Evolutionary conservation across 495 filamentous ascomycete species (phyloP).

Genomic region (Parathielavia hyrcaniae): DNA sequence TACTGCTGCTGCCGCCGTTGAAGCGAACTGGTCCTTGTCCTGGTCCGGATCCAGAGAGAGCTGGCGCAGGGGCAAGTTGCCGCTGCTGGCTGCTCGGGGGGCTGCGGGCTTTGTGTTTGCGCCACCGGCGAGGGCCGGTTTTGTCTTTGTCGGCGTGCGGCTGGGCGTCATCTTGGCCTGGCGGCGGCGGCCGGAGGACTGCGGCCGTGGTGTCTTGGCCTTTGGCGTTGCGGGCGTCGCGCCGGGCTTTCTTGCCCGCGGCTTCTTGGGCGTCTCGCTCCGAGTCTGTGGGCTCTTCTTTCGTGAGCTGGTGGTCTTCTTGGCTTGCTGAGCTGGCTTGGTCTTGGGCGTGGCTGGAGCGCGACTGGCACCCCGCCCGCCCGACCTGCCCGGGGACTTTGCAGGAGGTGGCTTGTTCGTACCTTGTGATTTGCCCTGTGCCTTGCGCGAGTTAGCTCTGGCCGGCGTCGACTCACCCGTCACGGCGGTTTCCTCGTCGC

Average conservation of each 20-base stretch:
- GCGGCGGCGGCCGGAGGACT: constrained; percentile 9
- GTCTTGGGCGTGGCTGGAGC: constrained; percentile 6
- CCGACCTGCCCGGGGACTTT: neutral
- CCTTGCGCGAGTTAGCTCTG: constrained; percentile 14
- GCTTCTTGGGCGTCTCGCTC: constrained; percentile 19
- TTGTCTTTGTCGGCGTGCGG: constrained; percentile 3
- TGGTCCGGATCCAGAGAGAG: constrained; percentile 6
- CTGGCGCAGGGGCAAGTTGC: neutral
- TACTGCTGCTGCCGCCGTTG: neutral
- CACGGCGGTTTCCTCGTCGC: constrained; percentile 16
- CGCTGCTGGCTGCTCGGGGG: neutral
- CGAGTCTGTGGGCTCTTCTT: constrained; percentile 8
- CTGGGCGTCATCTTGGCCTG: neutral
- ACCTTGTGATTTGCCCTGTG: constrained; percentile 15
- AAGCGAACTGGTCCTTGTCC: neutral
- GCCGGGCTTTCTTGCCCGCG: constrained; percentile 3
- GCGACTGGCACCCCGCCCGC: constrained; percentile 7
- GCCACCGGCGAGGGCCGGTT: neutral
- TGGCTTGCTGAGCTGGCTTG: neutral
- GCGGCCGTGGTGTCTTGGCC: constrained; percentile 1
- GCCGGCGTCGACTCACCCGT: constrained; percentile 18
- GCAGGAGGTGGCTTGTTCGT: constrained; percentile 15
- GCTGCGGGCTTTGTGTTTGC: constrained; percentile 7
- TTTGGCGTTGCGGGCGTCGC: constrained; percentile 5
- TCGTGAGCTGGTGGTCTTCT: constrained; percentile 13